Conservation (phyloP, 1,139 yeast species). For the Kodamaea ohmeri region DNA sequence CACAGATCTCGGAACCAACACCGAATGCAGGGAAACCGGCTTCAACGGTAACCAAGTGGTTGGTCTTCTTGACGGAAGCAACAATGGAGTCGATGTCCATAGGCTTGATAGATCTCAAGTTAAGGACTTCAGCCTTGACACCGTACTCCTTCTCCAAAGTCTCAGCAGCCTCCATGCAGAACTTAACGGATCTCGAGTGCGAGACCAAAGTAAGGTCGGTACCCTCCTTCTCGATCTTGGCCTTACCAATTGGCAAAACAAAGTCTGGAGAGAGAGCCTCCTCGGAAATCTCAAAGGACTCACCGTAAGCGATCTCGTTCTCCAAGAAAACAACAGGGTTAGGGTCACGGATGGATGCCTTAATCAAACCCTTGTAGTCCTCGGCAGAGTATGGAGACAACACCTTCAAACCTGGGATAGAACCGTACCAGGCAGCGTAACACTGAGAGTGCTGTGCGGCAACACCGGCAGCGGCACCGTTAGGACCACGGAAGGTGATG, state of each 20-base stretch:
- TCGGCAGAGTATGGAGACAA: constrained; percentile 93
- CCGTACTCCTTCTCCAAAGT: constrained; percentile 78
- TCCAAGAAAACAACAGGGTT: constrained; percentile 96
- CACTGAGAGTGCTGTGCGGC: constrained; percentile 99
- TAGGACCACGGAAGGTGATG: constrained; percentile 97
- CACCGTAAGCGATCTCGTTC: constrained; percentile 94
- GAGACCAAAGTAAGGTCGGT: constrained; percentile 85
- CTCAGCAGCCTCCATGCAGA: constrained; percentile 89
- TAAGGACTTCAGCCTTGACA: constrained; percentile 88
- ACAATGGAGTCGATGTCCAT: constrained; percentile 85
- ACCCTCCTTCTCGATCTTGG: constrained; percentile 93
- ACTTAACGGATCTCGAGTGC: constrained; percentile 86
- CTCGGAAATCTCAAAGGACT: constrained; percentile 83
- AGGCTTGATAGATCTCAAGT: constrained; percentile 96
- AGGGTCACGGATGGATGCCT: constrained; percentile 97
- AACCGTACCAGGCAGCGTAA: constrained; percentile 96
- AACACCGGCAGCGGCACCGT: constrained; percentile 99
- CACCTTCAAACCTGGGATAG: constrained; percentile 97
- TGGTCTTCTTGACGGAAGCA: constrained; percentile 91
- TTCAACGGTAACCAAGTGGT: constrained; percentile 94
- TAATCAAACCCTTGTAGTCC: constrained; percentile 93
- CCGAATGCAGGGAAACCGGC: constrained; percentile 98
- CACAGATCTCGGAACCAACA: constrained; percentile 97
- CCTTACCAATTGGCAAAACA: constrained; percentile 90
- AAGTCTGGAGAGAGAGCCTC: constrained; percentile 88